A percentile compares a stretch with the other conserved stretches of the same genome.
Evolutionary conservation across 169 alveolate species (phyloP).

Genomic region (Cryptosporidium bovis): DNA sequence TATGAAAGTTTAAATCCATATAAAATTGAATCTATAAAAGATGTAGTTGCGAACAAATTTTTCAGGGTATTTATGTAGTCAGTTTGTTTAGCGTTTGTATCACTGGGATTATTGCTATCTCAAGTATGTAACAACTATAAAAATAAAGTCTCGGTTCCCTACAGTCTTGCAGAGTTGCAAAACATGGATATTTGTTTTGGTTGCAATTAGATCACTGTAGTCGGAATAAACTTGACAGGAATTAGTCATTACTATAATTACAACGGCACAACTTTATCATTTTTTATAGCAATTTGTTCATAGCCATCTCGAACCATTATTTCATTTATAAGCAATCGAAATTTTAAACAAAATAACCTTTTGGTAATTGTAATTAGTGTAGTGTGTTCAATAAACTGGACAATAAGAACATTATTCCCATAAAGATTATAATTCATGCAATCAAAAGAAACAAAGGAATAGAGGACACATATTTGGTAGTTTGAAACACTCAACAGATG

Average conservation of each 20-base stretch:
- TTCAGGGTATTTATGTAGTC: neutral
- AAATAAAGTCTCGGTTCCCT: neutral
- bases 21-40: too few species aligned
- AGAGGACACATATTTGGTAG: too few species aligned
- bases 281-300: neutral
- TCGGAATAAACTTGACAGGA: constrained; percentile 4
- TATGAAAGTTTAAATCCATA: too few species aligned
- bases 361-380: too few species aligned
- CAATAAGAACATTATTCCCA: too few species aligned
- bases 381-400: too few species aligned
- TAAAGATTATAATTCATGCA: too few species aligned
- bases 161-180: neutral
- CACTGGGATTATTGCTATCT: neutral
- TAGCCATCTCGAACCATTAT: too few species aligned
- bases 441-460: too few species aligned
- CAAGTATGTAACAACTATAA: neutral
- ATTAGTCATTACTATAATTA: neutral
- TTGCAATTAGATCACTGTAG: neutral
- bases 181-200: neutral
- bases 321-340: too few species aligned
- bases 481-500: neutral
- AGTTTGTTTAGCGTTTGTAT: neutral
- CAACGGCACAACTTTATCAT: neutral
- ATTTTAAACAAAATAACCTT: too few species aligned
- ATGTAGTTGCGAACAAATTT: neutral